Evolutionary conservation across 768 basidiomycete genomes (phyloP), one percentile per base, ranked within the genome.

Genomic region (Lentinula sp.): DNA sequence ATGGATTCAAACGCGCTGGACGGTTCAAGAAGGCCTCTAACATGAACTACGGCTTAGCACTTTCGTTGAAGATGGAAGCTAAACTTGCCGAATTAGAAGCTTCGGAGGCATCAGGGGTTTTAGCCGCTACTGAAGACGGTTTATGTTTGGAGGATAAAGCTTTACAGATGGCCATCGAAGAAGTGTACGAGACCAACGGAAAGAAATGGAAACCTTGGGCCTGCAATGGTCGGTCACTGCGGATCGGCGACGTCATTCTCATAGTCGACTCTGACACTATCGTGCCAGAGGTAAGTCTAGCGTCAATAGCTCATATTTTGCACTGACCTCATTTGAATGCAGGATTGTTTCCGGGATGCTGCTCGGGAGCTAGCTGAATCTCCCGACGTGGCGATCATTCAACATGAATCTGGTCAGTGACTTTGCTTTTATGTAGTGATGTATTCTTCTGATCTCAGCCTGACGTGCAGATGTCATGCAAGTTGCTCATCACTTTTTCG

Each of bases 1-100:
- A 85, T 68, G 90, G 88, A 1, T 91, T 84, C 77, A 81, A 88
- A 62, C 88, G 92, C 52, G 89, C 90, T 35, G 93, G 92, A 45
- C 83, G 91, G 15, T 95, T 95, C 83, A 93, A 95, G 79, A 95
- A 95, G 72, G 90, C 90, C 1, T 86, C 85, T 2, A 95, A 95
- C 72, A 91, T 95, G 89, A 95, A 93, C 69, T 91, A 86, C 67
- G 90, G 87, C 0, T 77, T 81, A 8, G 74, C 85, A 66, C 77
- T 93, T 5, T 87, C 86, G 4, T 76, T 92, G 33, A 81, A 85
- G 62, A 77, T 82, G 78, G 82, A 81, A 74, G 82, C 80, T 67
- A 76, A 81, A 63, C 76, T 83, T 45, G 64, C 75, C 35, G 73
- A 69, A 13, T 71, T 86, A 16, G 81, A 85, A 67, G 72, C 74